Base-by-base conservation (phyloP, 1,139 yeast genomes). In the Yamadazyma taylorii region DNA sequence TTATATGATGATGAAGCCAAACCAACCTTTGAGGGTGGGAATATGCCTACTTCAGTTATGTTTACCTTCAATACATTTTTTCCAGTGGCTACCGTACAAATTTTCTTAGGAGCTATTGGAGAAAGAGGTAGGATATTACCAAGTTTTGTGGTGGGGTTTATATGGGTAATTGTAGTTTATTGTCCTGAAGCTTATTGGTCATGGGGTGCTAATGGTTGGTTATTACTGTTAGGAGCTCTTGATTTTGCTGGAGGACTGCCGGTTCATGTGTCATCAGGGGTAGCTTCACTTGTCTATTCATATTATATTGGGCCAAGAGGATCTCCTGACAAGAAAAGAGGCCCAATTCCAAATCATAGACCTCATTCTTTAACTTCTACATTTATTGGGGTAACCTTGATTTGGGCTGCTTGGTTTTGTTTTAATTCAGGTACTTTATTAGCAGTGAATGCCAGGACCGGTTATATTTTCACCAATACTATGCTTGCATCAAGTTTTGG, bases 221-320 rank as follows among this genome's bases (percentile, higher is more conserved):
- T 90, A 48, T 77, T 73, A 36, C 67, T 63, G 30, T 71, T 90
- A 37, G 97, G 97, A 45, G 84, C 88, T 24, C 76, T 88, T 42
- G 98, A 92, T 66, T 92, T 87, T 60, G 97, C 97, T 27, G 98
- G 98, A 53, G 97, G 98, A 56, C 96, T 96, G 44, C 96, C 97
- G 45, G 97, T 92, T 43, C 98, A 92, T 69, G 87, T 87, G 66
- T 70, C 88, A 51, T 85, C 96, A 24, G 98, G 97, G 51, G 86
- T 85, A 50, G 95, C 95, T 52, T 96, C 97, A 24, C 73, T 92
- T 46, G 92, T 96, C 35, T 89, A 90, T 60, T 95, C 98, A 21
- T 72, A 89, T 41, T 70, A 86, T 49, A 75, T 92, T 54, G 98
- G 98, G 62, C 87, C 85, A 71, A 85, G 98, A 73, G 79, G 79